Percentiles rank a stretch among this genome's conserved stretches.
phyloP scores from a whole-genome alignment of 2,329 filamentous ascomycete species.

The Boeremia exigua region DNA sequence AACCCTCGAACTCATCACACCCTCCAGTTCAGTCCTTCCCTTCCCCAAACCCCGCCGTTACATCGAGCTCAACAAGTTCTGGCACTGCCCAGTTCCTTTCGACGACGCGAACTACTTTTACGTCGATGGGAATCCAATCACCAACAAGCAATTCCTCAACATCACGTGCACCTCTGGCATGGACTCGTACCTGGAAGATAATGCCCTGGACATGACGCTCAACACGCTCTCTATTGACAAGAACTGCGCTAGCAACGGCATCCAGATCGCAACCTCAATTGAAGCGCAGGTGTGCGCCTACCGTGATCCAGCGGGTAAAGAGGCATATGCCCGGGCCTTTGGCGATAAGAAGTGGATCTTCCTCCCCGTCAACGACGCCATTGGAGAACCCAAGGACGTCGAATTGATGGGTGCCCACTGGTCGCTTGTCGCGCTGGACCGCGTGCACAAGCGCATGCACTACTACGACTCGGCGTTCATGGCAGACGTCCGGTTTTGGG shows the following conservation, averaged over 20 bases:
- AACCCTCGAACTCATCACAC: conserved; percentile 4
- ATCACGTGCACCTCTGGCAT: conserved; percentile 2
- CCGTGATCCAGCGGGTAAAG: conserved; percentile 2
- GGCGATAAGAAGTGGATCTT: conserved; percentile 31
- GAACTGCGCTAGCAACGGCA: conserved; percentile 14
- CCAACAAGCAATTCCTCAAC: conserved; percentile 18
- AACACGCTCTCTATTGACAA: conserved; percentile 17
- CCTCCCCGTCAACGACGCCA: conserved; percentile 33
- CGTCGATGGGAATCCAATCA: conserved; percentile 17
- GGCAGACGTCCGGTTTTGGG: neutral
- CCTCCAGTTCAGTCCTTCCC: neutral
- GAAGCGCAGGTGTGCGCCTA: conserved; percentile 19
- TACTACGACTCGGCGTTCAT: conserved; percentile 30
- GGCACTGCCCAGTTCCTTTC: neutral
- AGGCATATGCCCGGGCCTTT: conserved; percentile 17
- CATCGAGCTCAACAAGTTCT: neutral
- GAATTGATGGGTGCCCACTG: conserved; percentile 25
- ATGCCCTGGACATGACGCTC: conserved; percentile 28
- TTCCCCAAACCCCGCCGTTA: conserved; percentile 22
- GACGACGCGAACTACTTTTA: conserved; percentile 20
- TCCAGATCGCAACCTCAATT: conserved; percentile 27
- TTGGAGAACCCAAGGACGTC: conserved; percentile 1
- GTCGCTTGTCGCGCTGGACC: conserved; percentile 28
- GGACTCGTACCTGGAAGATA: conserved; percentile 26
- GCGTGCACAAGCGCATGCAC: conserved; percentile 1